These are phyloP conservation scores for Rhodamnia rubescens DNA, from an alignment of 345 rosid species.

Conservation along the genomic window DNA sequence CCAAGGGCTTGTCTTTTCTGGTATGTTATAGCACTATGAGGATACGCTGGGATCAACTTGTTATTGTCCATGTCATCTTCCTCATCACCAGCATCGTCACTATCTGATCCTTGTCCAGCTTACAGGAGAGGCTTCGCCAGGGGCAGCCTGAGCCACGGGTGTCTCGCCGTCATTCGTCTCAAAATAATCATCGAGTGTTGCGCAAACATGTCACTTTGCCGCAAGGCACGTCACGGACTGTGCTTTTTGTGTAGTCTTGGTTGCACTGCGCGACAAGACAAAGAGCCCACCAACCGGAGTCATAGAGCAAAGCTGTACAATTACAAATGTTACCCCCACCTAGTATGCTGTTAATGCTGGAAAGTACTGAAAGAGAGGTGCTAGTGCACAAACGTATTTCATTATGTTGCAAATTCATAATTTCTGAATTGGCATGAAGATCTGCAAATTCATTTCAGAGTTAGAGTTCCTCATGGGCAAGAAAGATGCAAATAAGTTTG, in stretches of 20 bases:
- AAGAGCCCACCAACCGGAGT: slow-evolving; percentile 46
- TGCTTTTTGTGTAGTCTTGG: slow-evolving; percentile 92
- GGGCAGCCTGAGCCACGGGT: slow-evolving; percentile 22
- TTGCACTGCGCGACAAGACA: slow-evolving; percentile 25
- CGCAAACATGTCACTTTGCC: slow-evolving; percentile 85
- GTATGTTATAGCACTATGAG: slow-evolving; percentile 66
- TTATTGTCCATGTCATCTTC: slow-evolving; percentile 81
- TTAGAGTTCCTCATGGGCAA: neutral
- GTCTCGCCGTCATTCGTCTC: slow-evolving; percentile 61
- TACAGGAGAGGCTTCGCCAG: slow-evolving; percentile 5
- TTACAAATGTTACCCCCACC: neutral
- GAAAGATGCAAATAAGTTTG: neutral
- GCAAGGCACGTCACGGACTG: slow-evolving; percentile 81
- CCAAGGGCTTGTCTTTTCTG: slow-evolving; percentile 94
- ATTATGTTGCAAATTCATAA: neutral
- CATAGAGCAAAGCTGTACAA: slow-evolving; percentile 62
- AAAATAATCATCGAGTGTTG: slow-evolving; percentile 67
- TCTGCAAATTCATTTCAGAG: neutral
- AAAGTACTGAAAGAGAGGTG: neutral
- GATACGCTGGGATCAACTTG: slow-evolving; percentile 51
- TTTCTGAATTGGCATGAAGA: neutral
- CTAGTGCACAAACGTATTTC: neutral
- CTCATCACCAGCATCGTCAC: slow-evolving; percentile 55
- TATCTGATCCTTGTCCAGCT: slow-evolving; percentile 20
- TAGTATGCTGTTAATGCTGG: neutral